phyloP scores from a whole-genome alignment of 2,329 filamentous ascomycete genomes.

The Cercospora beticola region DNA sequence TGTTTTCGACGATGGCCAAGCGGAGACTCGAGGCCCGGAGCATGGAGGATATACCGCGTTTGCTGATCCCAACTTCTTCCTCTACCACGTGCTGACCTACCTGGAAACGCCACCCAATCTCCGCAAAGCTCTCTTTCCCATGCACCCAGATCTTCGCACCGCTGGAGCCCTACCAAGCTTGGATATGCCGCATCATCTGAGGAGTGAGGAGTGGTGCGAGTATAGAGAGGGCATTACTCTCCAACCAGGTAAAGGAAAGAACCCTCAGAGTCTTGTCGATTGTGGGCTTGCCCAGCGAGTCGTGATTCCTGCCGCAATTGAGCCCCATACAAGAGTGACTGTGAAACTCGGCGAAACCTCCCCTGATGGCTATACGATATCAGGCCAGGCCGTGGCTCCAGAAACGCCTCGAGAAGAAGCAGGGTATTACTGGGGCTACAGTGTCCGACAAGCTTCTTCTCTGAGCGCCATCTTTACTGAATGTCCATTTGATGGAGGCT shows the following conservation, averaged over 20 bases:
- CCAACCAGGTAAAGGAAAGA: conserved; percentile 42
- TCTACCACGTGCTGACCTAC: conserved; percentile 75
- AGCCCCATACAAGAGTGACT: conserved; percentile 71
- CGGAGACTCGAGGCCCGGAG: conserved; percentile 35
- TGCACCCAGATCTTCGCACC: conserved; percentile 73
- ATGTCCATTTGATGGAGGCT: conserved; percentile 70
- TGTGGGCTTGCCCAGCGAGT: conserved; percentile 51
- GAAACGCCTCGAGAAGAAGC: conserved; percentile 68
- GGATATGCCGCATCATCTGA: conserved; percentile 82
- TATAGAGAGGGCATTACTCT: conserved; percentile 77
- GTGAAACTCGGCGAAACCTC: conserved; percentile 59
- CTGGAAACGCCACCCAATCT: conserved; percentile 83
- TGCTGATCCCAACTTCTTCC: conserved; percentile 74
- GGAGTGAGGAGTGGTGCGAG: conserved; percentile 71
- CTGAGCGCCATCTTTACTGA: conserved; percentile 77
- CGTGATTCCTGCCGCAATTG: conserved; percentile 61
- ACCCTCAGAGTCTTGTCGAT: conserved; percentile 46
- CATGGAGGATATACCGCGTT: conserved; percentile 62
- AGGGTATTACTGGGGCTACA: conserved; percentile 87
- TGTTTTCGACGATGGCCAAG: conserved; percentile 71
- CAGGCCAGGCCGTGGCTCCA: conserved; percentile 56
- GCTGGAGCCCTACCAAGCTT: conserved; percentile 73
- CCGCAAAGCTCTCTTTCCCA: conserved; percentile 69
- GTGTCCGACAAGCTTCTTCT: conserved; percentile 63
- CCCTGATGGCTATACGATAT: conserved; percentile 19